These are phyloP conservation scores for Saksenaea oblongispora DNA, from an alignment of 371 early-diverging fungal species.

Conservation along the genomic window DNA sequence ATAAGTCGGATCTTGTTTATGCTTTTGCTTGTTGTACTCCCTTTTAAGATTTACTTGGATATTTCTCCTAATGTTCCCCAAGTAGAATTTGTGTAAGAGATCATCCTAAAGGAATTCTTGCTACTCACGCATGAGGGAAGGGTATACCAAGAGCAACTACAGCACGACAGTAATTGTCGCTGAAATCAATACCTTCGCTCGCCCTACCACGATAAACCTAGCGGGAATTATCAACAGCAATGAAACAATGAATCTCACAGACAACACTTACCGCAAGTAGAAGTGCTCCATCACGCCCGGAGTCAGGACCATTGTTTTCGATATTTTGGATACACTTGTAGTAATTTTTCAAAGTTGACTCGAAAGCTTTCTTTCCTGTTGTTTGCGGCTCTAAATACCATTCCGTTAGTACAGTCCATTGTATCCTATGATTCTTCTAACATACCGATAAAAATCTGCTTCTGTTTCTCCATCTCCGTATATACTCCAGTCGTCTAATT, in stretches of 20 bases:
- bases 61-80: constrained; percentile 26
- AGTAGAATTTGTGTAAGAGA: not conserved
- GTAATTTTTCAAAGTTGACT: constrained; percentile 46
- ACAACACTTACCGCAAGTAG: constrained; percentile 56
- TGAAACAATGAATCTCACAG: not conserved
- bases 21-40: constrained; percentile 37
- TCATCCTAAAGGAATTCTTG: not conserved
- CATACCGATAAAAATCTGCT: constrained; percentile 35
- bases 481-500: constrained; percentile 37
- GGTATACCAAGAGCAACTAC: constrained; percentile 94
- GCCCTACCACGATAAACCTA: constrained; percentile 87
- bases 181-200: constrained; percentile 95
- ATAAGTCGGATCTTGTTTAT: not conserved
- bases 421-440: not conserved
- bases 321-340: constrained; percentile 35
- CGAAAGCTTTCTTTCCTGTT: constrained; percentile 56
- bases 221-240: not conserved
- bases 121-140: constrained; percentile 60
- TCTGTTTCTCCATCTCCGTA: constrained; percentile 26
- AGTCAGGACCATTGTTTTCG: constrained; percentile 9
- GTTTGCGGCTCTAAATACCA: constrained; percentile 51
- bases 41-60: constrained; percentile 40
- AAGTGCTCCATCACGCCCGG: constrained; percentile 55
- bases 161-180: constrained; percentile 84
- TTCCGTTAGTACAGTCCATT: constrained; percentile 19